These are phyloP conservation scores for Verticillium longisporum DNA, from an alignment of 2,329 filamentous ascomycete species.

Conservation along the genomic window DNA sequence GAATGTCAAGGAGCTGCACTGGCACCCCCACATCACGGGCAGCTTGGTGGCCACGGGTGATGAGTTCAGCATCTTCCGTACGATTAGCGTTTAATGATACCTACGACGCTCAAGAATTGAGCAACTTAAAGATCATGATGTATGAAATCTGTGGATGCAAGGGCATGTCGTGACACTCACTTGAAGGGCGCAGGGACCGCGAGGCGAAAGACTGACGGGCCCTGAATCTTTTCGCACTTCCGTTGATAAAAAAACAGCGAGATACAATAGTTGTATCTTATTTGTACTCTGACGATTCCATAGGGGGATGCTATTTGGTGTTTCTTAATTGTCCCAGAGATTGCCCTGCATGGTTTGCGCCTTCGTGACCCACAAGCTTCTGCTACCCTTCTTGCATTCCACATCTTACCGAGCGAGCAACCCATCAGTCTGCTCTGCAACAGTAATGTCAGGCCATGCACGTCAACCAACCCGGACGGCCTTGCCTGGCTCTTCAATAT, in stretches of 20 bases:
- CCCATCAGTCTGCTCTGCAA: neutral
- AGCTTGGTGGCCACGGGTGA: conserved; percentile 84
- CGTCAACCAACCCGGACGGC: conserved; percentile 5
- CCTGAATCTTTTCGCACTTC: too few relatives aligned
- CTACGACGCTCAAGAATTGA: neutral
- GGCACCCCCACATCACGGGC: conserved; percentile 94
- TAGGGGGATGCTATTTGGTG: too few relatives aligned
- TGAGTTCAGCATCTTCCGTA: conserved; percentile 80
- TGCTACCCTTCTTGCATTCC: neutral
- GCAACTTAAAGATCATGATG: neutral
- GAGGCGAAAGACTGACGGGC: too few relatives aligned
- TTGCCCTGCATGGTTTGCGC: too few relatives aligned
- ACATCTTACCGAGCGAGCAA: neutral
- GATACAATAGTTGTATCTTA: too few relatives aligned
- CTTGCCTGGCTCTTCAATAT: conserved; percentile 6
- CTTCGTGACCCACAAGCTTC: neutral
- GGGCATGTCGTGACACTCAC: neutral
- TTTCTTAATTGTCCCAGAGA: too few relatives aligned
- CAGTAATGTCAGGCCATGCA: neutral
- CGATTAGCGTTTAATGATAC: conserved; percentile 63
- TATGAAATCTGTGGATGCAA: neutral
- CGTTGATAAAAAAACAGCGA: too few relatives aligned
- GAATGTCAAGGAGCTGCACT: conserved; percentile 91
- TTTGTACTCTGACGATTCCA: too few relatives aligned
- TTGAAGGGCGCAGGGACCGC: neutral